Base-by-base conservation (phyloP, 768 basidiomycete genomes). In the Naganishia vishniacii region DNA sequence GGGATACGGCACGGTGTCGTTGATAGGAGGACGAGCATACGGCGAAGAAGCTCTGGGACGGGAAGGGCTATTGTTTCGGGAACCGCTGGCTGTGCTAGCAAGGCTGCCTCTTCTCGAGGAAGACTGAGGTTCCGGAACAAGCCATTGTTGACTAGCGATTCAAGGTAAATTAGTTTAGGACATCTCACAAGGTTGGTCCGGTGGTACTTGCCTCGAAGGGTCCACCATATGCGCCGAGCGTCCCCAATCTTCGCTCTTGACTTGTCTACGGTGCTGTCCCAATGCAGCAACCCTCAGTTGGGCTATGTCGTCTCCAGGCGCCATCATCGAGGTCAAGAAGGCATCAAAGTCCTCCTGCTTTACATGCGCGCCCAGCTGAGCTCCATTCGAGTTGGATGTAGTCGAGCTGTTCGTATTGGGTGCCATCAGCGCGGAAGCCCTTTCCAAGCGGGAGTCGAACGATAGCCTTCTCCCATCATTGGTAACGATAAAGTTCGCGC, bases 401-500 rank as follows among this genome's bases (percentile, higher is more conserved):
- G 37, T 13, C 18, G 53, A 15, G 26, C n/a, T 9, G 15, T 23
- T n/a, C 15, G 62, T 34, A 20, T 32, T 20, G n/a, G 62, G 37
- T 11, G 42, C 46, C 15, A 53, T 16, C 15, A 63, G 31, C 25
- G 49, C 62, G 6, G 51, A 47, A 6, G 48, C 41, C n/a, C 62
- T 47, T 31, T 49, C 62, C 25, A 63, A 20, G n/a, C 62, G 62
- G 31, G 62, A 63, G 20, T 63, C 65, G 45, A 67, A 62, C 2
- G 60, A 59, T 37, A 67, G 16, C 16, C 61, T 41, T 16, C 61
- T 28, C 15, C 65, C 65, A 48, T 67, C 65, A 25, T 62, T 61
- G 5, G 53, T 63, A 7, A 67, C 31, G 32, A 67, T 67, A 34
- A 62, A 67, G 48, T 62, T 67, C 15, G 65, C 61, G 8, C 65